phyloP scores from a whole-genome alignment of 192 early-diverging fungal species.

The Dissophora ornata region DNA sequence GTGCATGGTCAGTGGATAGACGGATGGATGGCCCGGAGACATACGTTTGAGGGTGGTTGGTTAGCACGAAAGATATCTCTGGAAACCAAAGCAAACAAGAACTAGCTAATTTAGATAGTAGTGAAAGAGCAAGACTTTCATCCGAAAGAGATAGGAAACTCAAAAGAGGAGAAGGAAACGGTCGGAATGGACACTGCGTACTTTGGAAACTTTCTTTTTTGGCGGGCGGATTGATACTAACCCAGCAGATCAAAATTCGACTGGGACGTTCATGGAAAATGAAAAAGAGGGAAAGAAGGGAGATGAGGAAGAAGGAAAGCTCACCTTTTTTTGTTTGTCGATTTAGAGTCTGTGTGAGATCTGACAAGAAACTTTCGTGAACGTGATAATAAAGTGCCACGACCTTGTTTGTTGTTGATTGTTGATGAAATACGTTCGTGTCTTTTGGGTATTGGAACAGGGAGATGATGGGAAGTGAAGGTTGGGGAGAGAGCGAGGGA shows the following conservation, averaged over 20 bases:
- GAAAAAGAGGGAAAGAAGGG: neutral
- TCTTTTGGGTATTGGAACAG: too few relatives aligned
- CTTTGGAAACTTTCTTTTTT: slow-evolving; percentile 4
- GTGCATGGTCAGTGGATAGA: too few relatives aligned
- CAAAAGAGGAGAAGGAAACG: neutral
- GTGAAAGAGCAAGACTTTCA: too few relatives aligned
- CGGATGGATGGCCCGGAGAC: too few relatives aligned
- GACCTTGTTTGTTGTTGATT: too few relatives aligned
- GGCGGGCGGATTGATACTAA: neutral
- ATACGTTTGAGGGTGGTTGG: too few relatives aligned
- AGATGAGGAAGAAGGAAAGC: neutral
- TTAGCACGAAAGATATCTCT: too few relatives aligned
- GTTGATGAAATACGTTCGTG: too few relatives aligned
- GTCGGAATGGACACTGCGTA: neutral
- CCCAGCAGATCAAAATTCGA: slow-evolving; percentile 25
- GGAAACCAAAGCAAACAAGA: too few relatives aligned
- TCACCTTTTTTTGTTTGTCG: neutral
- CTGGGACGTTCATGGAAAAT: neutral
- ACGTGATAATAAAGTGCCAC: too few relatives aligned
- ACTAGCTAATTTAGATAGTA: too few relatives aligned
- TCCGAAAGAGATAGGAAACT: neutral
- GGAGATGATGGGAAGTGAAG: neutral
- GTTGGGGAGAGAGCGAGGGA: neutral
- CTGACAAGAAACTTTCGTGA: neutral
- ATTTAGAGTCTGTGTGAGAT: neutral